Base-by-base conservation (phyloP, 2,329 filamentous ascomycete species). In the Monosporascus cannonballus region DNA sequence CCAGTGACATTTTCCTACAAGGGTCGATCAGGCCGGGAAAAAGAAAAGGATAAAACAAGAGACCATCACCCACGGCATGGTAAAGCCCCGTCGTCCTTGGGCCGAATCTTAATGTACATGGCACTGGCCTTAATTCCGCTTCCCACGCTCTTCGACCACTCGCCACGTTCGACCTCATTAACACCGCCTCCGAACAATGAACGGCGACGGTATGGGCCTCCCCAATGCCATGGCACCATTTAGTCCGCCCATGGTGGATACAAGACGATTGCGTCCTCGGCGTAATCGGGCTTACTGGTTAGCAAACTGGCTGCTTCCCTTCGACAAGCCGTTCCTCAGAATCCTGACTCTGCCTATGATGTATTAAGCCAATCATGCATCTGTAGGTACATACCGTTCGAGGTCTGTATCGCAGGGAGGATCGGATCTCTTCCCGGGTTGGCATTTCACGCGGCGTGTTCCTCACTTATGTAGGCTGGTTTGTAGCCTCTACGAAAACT, bases 141-240 rank as follows among this genome's bases (percentile, higher is more conserved):
- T 41, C 38, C 38, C 38, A 41, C 18, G 38, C 38, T 41, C n/a
- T 41, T 38, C 18, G n/a, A 18, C 17, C 17, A 18, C n/a, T 41
- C 6, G 5, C n/a, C 25, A 25, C 25, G 25, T 25, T 25, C 25
- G 25, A 25, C 25, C 5, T 25, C 25, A 25, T 25, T 25, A 25
- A 25, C 6, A 25, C 25, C 25, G 25, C 25, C 25, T 7, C 25
- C 7, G 25, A 25, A 7, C 38, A 41, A 41, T 18, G n/a, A 18
- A 17, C n/a, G 4, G 6, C 14, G 38, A 17, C 5, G 18, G n/a
- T n/a, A 18, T 18, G 56, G 56, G 55, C 58, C 54, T 56, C 55
- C 37, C 58, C 53, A 53, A 58, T 53, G 53, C 52, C 52, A 45
- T 55, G 58, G 61, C 59, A 62, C 61, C 63, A 48, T 47, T 51